Percentiles rank a stretch among this genome's conserved stretches.
These are phyloP conservation scores for Lachnellula arida DNA, from an alignment of 2,329 filamentous ascomycete species.

Conservation along the genomic window DNA sequence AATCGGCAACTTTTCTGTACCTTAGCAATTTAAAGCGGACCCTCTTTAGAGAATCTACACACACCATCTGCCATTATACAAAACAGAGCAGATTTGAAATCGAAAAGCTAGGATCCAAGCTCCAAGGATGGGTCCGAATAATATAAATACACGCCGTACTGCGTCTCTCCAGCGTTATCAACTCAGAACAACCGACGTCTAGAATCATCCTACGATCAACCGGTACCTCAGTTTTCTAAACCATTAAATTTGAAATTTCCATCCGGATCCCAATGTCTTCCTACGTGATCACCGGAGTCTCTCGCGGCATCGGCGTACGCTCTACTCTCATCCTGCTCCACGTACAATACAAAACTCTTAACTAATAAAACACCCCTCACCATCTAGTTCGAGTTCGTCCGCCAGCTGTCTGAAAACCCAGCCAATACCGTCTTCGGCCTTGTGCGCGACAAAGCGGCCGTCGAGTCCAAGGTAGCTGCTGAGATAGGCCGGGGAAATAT, in stretches of 20 bases:
- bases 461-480: conserved; percentile 39
- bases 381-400: conserved; percentile 45
- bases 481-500: conserved; percentile 33
- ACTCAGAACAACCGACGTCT: conserved; percentile 13
- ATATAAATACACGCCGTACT: conserved; percentile 13
- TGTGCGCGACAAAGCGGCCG: conserved; percentile 42
- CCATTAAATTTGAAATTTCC: conserved; percentile 10
- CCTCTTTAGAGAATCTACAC: conserved; percentile 9
- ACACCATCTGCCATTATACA: conserved; percentile 1
- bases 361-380: conserved; percentile 9
- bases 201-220: conserved; percentile 11
- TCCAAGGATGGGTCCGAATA: conserved; percentile 9
- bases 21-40: conserved; percentile 15
- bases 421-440: conserved; percentile 42
- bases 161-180: conserved; percentile 5
- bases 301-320: conserved; percentile 26
- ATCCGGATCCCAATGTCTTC: conserved; percentile 26
- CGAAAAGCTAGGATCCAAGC: conserved; percentile 12
- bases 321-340: conserved; percentile 9
- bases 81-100: conserved; percentile 15
- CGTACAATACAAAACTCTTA: conserved; percentile 10
- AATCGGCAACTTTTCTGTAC: conserved; percentile 15
- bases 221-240: conserved; percentile 11
- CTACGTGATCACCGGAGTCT: conserved; percentile 26
- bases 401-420: conserved; percentile 40